These are phyloP conservation scores for Phyllosticta citrichinensis DNA, from an alignment of 2,329 filamentous ascomycete genomes.

Conservation along the genomic window DNA sequence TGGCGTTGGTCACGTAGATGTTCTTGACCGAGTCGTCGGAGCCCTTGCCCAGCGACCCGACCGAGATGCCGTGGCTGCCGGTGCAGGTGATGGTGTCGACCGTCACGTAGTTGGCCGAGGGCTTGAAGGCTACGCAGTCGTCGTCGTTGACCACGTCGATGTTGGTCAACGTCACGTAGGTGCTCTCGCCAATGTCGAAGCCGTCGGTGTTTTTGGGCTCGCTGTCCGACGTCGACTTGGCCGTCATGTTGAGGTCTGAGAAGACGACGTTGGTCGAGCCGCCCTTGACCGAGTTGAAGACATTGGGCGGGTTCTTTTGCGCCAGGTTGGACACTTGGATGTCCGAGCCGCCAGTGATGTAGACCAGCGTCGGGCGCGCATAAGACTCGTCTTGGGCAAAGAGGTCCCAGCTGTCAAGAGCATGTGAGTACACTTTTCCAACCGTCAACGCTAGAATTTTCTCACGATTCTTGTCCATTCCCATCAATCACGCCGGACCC, in stretches of 20 bases:
- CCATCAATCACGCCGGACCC: constrained; percentile 37
- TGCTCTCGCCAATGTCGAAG: constrained; percentile 33
- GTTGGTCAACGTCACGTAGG: constrained; percentile 28
- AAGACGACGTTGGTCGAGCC: constrained; percentile 28
- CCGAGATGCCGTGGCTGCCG: constrained; percentile 36
- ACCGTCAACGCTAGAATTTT: not conserved
- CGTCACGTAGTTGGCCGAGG: constrained; percentile 30
- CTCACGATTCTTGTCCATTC: constrained; percentile 33
- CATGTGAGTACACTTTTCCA: not conserved
- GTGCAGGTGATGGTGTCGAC: constrained; percentile 35
- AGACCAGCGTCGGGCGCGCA: constrained; percentile 32
- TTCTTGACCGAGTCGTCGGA: constrained; percentile 35
- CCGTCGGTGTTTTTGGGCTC: constrained; percentile 35
- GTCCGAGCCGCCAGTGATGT: constrained; percentile 30
- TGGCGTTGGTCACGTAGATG: constrained; percentile 31
- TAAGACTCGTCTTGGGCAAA: constrained; percentile 32
- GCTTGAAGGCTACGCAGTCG: constrained; percentile 39
- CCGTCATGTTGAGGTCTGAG: constrained; percentile 28
- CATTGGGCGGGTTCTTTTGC: constrained; percentile 36
- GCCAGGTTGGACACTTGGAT: constrained; percentile 30
- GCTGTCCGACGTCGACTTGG: constrained; percentile 30
- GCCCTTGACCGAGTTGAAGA: constrained; percentile 34
- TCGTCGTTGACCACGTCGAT: constrained; percentile 33
- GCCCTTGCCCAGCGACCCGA: constrained; percentile 36
- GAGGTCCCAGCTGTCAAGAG: constrained; percentile 20